These are phyloP conservation scores for Aurantiochytrium sp. DNA, from an alignment of 108 stramenopile genomes.

Conservation along the genomic window DNA sequence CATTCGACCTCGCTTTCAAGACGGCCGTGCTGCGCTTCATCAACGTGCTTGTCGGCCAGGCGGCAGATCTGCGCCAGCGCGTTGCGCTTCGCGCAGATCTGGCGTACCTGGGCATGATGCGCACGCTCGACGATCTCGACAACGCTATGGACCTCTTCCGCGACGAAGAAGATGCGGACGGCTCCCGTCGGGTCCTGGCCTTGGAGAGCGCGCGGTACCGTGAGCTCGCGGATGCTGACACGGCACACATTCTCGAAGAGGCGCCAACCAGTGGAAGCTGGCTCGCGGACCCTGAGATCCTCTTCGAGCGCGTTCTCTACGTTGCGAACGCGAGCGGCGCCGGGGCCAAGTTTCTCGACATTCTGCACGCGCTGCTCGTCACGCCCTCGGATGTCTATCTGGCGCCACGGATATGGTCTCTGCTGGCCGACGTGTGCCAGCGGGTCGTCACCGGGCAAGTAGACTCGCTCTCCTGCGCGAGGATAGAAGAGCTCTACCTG, in stretches of 20 bases:
- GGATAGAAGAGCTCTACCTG: not conserved
- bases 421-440: not conserved
- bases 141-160: not conserved
- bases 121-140: not conserved
- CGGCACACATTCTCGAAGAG: not conserved
- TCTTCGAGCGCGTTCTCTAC: not conserved
- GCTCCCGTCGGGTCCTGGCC: not conserved
- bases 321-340: not conserved
- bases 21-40: not conserved
- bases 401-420: not conserved
- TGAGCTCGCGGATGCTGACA: not conserved
- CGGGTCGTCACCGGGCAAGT: not conserved
- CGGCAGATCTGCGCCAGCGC: not conserved
- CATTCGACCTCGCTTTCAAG: not conserved
- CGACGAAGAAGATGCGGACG: slow-evolving; percentile 1
- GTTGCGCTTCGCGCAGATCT: slow-evolving; percentile 16
- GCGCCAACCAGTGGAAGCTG: not conserved
- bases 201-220: not conserved
- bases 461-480: not conserved
- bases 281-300: not conserved
- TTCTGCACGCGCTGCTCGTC: not conserved
- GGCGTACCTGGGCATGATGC: not conserved
- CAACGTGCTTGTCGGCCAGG: not conserved
- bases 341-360: not conserved
- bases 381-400: not conserved